Evolutionary conservation across 148 eudicot genomes (phyloP), one percentile per base, ranked within the genome.

Genomic region (Cornus kousa): DNA sequence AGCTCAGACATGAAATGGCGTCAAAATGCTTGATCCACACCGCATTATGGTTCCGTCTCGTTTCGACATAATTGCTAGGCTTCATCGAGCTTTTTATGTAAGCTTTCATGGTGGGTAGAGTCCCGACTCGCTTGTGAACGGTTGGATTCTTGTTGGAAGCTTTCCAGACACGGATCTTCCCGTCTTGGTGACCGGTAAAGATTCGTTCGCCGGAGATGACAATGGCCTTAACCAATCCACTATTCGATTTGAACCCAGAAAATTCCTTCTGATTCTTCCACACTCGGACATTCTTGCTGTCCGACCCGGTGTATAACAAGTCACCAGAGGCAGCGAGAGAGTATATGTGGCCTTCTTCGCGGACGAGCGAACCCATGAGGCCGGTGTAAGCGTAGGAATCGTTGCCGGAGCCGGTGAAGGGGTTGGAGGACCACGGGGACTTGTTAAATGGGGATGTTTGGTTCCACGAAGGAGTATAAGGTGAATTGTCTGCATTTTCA

Each of bases 341-440:
- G 75, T 94, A 94, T 14, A 91, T 84, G 69, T 91, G 94, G 2
- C 98, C 98, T 85, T 91, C 98, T 80, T 94, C 96, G 10, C 96
- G 88, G 17, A 94, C 89, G 3, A 94, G 87, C 20, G 98, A 94
- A 0, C 94, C 94, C 90, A 90, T 90, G 4, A 94, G 80, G 6
- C 96, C 91, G 4, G 88, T 90, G 72, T 89, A 85, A 0, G 90
- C 43, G 5, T 74, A 68, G 3, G 23, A 39, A 17, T 64, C 69
- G 1, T 39, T 46, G 78, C 23, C 11, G 75, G 5, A 9, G 77
- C 43, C 43, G 39, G 32, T 39, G 43, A 43, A 4, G 48, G 81
- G 65, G n/a, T 90, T 89, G 13, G 85, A 67, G 7, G 93, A 83
- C 97, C 94, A 89, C 13, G 94, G 97, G 0, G 97, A 93, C 64